Conservation (phyloP, 305 asterid species). For the Solanum hybrid region DNA sequence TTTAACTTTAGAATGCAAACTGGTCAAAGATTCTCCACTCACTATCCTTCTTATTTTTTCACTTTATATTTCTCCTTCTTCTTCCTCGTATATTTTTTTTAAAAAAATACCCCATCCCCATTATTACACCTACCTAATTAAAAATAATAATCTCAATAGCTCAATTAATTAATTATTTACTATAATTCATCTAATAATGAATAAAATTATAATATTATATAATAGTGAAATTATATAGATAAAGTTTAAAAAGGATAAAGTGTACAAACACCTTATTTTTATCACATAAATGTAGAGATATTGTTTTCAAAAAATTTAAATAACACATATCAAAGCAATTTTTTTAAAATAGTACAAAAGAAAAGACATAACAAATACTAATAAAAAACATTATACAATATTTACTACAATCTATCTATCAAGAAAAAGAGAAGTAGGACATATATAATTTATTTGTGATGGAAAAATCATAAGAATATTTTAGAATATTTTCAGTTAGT, state of each 20-base stretch:
- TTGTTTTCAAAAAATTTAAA: background rate
- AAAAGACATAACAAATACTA: background rate
- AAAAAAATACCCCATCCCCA: background rate
- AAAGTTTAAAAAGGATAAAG: too few species aligned
- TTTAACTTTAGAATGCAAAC: background rate
- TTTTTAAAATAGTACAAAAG: background rate
- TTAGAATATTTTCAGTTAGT: background rate
- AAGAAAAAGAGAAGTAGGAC: background rate
- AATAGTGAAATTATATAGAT: background rate
- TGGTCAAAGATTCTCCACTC: background rate
- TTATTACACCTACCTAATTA: background rate
- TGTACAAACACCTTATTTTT: background rate
- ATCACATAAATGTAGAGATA: background rate
- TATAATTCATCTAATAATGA: background rate
- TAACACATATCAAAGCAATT: too few species aligned
- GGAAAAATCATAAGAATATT: background rate
- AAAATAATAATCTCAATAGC: too few species aligned
- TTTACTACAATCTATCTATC: background rate
- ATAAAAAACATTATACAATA: too few species aligned
- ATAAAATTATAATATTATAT: background rate
- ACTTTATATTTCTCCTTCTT: background rate
- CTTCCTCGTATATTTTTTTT: background rate
- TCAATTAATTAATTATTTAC: too few species aligned
- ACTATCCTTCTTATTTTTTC: background rate
- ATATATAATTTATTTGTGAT: background rate